These are phyloP conservation scores for Saitozyma podzolica DNA, from an alignment of 768 basidiomycete species.

Conservation along the genomic window DNA sequence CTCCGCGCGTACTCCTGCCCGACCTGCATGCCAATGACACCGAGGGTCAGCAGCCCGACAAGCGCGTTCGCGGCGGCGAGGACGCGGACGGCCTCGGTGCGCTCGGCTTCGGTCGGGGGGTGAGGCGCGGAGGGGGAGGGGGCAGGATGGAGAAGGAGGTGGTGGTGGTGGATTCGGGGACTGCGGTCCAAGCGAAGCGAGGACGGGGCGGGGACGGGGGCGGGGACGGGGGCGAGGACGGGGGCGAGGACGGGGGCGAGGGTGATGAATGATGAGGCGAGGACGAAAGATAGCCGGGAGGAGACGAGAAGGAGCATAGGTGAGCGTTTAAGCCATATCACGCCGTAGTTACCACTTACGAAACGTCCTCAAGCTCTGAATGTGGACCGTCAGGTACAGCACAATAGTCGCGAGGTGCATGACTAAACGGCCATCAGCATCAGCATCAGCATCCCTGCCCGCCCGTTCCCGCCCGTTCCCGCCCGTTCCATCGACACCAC, in stretches of 20 bases:
- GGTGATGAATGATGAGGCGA: not conserved
- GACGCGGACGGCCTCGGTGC: conserved; percentile 74
- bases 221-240: not conserved
- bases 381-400: conserved; percentile 78
- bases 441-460: not conserved
- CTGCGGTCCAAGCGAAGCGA: conserved; percentile 16
- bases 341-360: conserved; percentile 45
- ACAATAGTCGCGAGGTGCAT: conserved; percentile 73
- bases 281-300: not conserved
- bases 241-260: too few relatives aligned
- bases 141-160: conserved; percentile 48
- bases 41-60: conserved; percentile 66
- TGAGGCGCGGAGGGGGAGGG: conserved; percentile 37
- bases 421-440: conserved; percentile 55
- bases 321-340: not conserved
- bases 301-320: not conserved
- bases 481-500: too few relatives aligned
- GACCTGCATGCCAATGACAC: conserved; percentile 59
- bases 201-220: not conserved
- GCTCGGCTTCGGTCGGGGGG: conserved; percentile 60
- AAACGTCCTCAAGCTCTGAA: conserved; percentile 75
- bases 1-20: conserved; percentile 82
- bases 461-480: not conserved
- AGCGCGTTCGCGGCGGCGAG: conserved; percentile 85
- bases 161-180: conserved; percentile 37